Conservation (phyloP, 192 early-diverging fungal genomes). For the Podila epigama region DNA sequence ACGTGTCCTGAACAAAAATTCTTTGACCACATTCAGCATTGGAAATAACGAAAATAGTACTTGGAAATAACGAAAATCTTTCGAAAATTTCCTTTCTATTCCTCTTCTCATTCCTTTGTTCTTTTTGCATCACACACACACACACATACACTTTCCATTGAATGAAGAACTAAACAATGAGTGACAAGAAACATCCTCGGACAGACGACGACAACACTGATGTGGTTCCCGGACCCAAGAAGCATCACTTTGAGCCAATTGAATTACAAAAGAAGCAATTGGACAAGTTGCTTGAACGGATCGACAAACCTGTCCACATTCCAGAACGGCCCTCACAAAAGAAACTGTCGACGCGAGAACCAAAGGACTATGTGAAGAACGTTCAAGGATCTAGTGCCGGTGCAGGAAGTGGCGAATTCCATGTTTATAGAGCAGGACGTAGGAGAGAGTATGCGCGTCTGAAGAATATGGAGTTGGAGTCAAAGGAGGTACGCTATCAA, state of each 20-base stretch:
- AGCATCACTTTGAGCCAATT: conserved; percentile 54
- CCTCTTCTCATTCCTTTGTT: background rate
- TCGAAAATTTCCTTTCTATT: too few species aligned
- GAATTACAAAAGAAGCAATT: conserved; percentile 68
- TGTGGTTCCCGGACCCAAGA: conserved; percentile 14
- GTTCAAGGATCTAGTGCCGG: conserved; percentile 93
- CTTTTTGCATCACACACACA: background rate
- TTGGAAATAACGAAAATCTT: too few species aligned
- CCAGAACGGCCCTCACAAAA: conserved; percentile 64
- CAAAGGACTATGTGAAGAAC: conserved; percentile 89
- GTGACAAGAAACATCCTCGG: conserved; percentile 6
- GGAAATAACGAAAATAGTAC: too few species aligned
- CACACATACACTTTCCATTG: background rate
- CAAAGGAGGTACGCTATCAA: conserved; percentile 64
- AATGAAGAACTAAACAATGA: background rate
- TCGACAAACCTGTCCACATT: conserved; percentile 83
- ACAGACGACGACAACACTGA: conserved; percentile 17
- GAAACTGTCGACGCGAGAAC: conserved; percentile 59
- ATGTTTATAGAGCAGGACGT: conserved; percentile 88
- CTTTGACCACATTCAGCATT: too few species aligned
- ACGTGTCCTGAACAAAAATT: too few species aligned
- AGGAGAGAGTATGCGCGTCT: conserved; percentile 86
- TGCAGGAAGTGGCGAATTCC: conserved; percentile 96
- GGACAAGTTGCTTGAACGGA: conserved; percentile 75
- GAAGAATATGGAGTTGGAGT: conserved; percentile 78